Conservation (phyloP, 2,329 filamentous ascomycete species). For the Macrophomina tecta region DNA sequence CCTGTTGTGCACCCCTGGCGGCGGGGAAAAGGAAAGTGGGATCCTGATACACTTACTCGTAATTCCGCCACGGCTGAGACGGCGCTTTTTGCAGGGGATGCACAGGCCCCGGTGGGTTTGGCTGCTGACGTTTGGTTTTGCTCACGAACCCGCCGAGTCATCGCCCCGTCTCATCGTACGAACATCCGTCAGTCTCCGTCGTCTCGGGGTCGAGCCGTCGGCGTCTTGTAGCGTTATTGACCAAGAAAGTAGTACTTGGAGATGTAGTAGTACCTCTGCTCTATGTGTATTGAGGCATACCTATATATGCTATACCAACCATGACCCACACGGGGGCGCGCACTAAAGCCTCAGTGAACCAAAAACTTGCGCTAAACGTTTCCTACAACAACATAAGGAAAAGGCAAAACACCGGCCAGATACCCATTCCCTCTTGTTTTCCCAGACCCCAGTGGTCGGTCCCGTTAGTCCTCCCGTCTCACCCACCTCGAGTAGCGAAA, state of each 20-base stretch:
- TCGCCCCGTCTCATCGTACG: not conserved
- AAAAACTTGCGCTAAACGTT: not conserved
- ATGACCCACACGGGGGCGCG: constrained; percentile 8
- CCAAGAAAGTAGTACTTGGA: not conserved
- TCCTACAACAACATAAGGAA: constrained; percentile 12
- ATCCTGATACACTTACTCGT: not conserved
- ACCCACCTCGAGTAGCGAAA: not conserved
- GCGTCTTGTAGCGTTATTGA: not conserved
- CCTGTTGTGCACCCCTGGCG: constrained; percentile 6
- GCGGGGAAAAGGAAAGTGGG: too few species aligned
- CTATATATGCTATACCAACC: constrained; percentile 19
- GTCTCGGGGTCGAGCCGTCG: not conserved
- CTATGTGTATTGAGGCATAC: constrained; percentile 20
- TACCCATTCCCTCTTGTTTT: not conserved
- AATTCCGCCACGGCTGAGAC: constrained; percentile 9
- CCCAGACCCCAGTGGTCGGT: not conserved
- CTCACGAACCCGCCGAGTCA: not conserved
- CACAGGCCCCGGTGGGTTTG: not conserved
- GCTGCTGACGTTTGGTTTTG: not conserved
- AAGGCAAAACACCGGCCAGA: not conserved
- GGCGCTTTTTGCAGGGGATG: not conserved
- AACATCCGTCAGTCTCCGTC: not conserved
- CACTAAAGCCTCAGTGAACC: not conserved
- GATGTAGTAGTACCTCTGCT: constrained; percentile 6
- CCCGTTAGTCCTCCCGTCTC: not conserved